Base-by-base conservation (phyloP, 768 basidiomycete genomes). In the Leccinum longicurvipes region DNA sequence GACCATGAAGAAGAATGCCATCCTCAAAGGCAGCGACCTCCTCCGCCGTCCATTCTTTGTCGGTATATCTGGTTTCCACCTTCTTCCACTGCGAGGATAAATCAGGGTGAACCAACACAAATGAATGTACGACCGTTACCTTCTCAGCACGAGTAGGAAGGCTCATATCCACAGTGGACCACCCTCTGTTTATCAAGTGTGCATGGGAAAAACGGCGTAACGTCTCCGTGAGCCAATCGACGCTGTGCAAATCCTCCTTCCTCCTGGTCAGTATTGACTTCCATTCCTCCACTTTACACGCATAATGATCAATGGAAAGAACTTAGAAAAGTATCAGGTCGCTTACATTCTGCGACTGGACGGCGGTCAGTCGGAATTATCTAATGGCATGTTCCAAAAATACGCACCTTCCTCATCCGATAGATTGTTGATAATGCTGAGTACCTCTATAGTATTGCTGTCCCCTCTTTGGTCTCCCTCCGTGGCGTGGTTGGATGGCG, bases 141-240 rank as follows among this genome's bases (percentile, higher is more conserved):
- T 88, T 91, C 68, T 87, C 85, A 4, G 72, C 56, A 10, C 84
- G 82, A 55, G 77, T 75, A 2, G 77, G 72, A 21, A 74, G 74
- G 60, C 80, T 82, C 82, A 89, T 85, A 63, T 77, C 85, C 21
- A 90, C 86, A 12, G 81, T 74, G 23, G 79, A 78, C 57, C 86
- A 75, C 1, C 85, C 80, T 47, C 76, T 77, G 4, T 78, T 80
- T 55, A 80, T 79, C 52, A 81, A 61, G 50, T 83, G 79, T 31
- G 89, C 86, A 34, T 85, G 85, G 8, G 90, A 89, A 60, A 87
- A 82, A 21, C 86, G 84, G 52, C 80, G 82, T 47, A 87, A 76
- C 25, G 82, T 83, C 70, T 93, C 91, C 0, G 86, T 89, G 23
- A 92, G 73, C 85, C 86, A 93, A 71, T 91, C 91, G n/a, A 93